Evolutionary conservation across 108 stramenopile species (phyloP).

Genomic region (Cyclotella sp.): DNA sequence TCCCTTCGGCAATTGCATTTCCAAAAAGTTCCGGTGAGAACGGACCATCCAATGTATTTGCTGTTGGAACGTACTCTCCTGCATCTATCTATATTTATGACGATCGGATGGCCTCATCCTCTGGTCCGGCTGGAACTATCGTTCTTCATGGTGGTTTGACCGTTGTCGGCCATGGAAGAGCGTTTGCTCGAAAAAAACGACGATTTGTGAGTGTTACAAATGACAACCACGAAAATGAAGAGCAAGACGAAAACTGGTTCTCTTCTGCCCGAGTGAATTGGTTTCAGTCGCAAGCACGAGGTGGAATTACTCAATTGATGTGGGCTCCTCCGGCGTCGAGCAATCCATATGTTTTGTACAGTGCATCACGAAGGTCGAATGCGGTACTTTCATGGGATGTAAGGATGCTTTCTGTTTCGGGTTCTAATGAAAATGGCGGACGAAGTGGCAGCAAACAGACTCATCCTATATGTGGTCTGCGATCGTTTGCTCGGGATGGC

Average conservation of each 20-base stretch:
- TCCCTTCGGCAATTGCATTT: constrained; percentile 71
- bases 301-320: constrained; percentile 79
- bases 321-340: constrained; percentile 49
- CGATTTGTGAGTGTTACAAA: constrained; percentile 48
- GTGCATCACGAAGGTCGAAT: constrained; percentile 74
- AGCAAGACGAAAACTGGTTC: constrained; percentile 47
- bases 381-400: constrained; percentile 84
- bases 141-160: constrained; percentile 54
- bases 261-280: constrained; percentile 71
- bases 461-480: constrained; percentile 62
- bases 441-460: constrained; percentile 4
- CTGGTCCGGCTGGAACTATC: constrained; percentile 46
- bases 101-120: constrained; percentile 54
- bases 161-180: constrained; percentile 77
- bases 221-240: constrained; percentile 10
- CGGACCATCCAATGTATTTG: constrained; percentile 61
- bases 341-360: constrained; percentile 62
- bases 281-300: constrained; percentile 74
- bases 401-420: constrained; percentile 62
- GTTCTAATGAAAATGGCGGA: constrained; percentile 1
- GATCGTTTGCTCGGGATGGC: constrained; percentile 64
- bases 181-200: constrained; percentile 50
- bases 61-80: constrained; percentile 84
- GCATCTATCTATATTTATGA: constrained; percentile 89
- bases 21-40: constrained; percentile 25